A percentile compares a stretch with the other conserved stretches of the same genome.
These are phyloP conservation scores for Nidularia sp. DNA, from an alignment of 768 basidiomycete genomes.

Conservation along the genomic window DNA sequence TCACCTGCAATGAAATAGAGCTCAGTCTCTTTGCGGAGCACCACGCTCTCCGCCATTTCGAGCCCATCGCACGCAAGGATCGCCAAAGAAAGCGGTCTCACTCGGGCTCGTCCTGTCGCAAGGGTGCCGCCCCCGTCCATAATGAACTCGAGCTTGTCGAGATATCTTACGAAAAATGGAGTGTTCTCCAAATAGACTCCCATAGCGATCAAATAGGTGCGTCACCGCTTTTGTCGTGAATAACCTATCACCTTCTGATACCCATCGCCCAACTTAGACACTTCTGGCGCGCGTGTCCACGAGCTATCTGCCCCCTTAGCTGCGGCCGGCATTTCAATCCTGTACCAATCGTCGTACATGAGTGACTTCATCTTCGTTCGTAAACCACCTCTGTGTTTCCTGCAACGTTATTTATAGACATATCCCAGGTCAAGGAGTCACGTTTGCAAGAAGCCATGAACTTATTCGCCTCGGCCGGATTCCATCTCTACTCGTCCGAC, in stretches of 20 bases:
- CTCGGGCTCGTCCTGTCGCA: conserved; percentile 26
- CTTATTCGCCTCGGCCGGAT: conserved; percentile 58
- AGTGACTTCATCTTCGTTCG: conserved; percentile 80
- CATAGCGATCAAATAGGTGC: conserved; percentile 68
- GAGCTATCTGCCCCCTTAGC: conserved; percentile 76
- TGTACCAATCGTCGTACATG: conserved; percentile 81
- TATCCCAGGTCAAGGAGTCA: conserved; percentile 58
- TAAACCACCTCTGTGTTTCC: conserved; percentile 4
- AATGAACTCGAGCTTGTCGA: conserved; percentile 48
- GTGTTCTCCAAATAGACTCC: conserved; percentile 77
- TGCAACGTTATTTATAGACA: conserved; percentile 6
- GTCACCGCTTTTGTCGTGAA: conserved; percentile 11
- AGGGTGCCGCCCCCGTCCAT: conserved; percentile 10
- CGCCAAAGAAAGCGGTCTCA: conserved; percentile 39
- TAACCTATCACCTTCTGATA: conserved; percentile 3
- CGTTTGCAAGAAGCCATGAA: conserved; percentile 60
- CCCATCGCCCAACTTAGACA: conserved; percentile 34
- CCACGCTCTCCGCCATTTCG: conserved; percentile 52
- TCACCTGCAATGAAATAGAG: conserved; percentile 78
- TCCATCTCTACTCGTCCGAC: conserved; percentile 56
- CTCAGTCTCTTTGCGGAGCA: conserved; percentile 71
- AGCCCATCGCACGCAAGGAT: conserved; percentile 55
- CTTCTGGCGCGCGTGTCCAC: conserved; percentile 67
- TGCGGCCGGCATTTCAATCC: conserved; percentile 72
- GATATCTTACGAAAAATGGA: conserved; percentile 72